phyloP scores from a whole-genome alignment of 2,329 filamentous ascomycete genomes.

The Canariomyces notabilis region DNA sequence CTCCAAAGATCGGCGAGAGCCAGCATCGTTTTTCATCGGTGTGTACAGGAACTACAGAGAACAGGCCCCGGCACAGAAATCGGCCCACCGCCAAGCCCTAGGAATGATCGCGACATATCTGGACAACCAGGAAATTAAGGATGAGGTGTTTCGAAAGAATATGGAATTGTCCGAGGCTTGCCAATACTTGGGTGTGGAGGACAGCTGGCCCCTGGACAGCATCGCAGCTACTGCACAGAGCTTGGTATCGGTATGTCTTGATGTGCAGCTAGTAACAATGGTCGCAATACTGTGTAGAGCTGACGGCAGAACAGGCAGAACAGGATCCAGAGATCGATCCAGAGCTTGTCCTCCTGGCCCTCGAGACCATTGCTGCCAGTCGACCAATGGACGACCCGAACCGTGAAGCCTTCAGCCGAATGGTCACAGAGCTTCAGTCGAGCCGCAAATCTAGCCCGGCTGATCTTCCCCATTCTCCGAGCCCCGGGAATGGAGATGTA shows the following conservation, averaged over 20 bases:
- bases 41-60: conserved; percentile 23
- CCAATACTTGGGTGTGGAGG: conserved; percentile 17
- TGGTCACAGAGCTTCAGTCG: conserved; percentile 11
- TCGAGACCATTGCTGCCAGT: conserved; percentile 11
- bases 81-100: conserved; percentile 26
- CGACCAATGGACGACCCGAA: conserved; percentile 11
- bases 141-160: conserved; percentile 9
- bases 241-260: conserved; percentile 10
- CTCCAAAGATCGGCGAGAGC: conserved; percentile 7
- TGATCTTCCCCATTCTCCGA: not conserved
- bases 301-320: conserved; percentile 1
- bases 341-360: conserved; percentile 18
- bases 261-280: not conserved
- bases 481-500: conserved; percentile 11
- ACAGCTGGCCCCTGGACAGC: conserved; percentile 18
- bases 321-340: conserved; percentile 7
- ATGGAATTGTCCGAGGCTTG: conserved; percentile 25
- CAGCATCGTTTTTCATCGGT: conserved; percentile 20
- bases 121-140: conserved; percentile 18
- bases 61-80: conserved; percentile 25
- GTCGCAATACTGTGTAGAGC: not conserved
- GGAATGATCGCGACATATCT: conserved; percentile 27
- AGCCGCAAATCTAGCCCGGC: not conserved
- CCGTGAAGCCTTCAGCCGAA: conserved; percentile 11
- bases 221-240: conserved; percentile 19